Base-by-base conservation (phyloP, 495 filamentous ascomycete species). In the Venustampulla echinocandica region DNA sequence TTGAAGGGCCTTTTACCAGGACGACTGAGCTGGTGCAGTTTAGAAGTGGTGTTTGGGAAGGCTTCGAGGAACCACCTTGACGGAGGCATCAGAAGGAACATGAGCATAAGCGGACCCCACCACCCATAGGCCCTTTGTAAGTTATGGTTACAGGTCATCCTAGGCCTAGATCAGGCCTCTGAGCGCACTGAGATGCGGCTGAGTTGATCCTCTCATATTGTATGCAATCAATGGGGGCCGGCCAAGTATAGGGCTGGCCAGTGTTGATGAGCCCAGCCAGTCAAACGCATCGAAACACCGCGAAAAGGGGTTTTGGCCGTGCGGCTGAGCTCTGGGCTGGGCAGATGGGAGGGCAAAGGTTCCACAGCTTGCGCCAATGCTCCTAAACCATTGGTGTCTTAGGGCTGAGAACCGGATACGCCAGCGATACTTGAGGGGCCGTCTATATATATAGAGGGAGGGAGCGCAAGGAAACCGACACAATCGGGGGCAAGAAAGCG, bases 251-350 rank as follows among this genome's bases (percentile, higher is more conserved):
- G 41, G 45, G 45, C 45, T 47, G 45, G 24, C 45, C 45, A 47
- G 5, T 47, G 20, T 27, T 43, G 4, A 11, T 43, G 7, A 4
- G 22, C 20, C 14, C 10, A n/a, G 20, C 21, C 13, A 5, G 44
- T 1, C 15, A 20, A 21, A 45, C 1, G 13, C 11, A 21, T 23
- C 11, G 24, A 45, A 35, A 30, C 2, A 17, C 14, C 11, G n/a
- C 5, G 42, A 10, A 13, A 21, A 19, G 30, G 18, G 30, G 42
- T 7, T 24, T 18, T 21, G n/a, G 27, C 13, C 7, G 32, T 46
- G 44, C 44, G 44, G 44, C 44, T 46, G 44, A 46, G 44, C 21
- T 46, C 33, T 28, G 40, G 22, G 18, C 20, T 11, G 19, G 11
- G 42, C 42, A n/a, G 28, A 34, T 15, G 24, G 25, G 11, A 5